Conservation (phyloP, 2,329 filamentous ascomycete genomes). For the Aspergillus puulaauensis region DNA sequence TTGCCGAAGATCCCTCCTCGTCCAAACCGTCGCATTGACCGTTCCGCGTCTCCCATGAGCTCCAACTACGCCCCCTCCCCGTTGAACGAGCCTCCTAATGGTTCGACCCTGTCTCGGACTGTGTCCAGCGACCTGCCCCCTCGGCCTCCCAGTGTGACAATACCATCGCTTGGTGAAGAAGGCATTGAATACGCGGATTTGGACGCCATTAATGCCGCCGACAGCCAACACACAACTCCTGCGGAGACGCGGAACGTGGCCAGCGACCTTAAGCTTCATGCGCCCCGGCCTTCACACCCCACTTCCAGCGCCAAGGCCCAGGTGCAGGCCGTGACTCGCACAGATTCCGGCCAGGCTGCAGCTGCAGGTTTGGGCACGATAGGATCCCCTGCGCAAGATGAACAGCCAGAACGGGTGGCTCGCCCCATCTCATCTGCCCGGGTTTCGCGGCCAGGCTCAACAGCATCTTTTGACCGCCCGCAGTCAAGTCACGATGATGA, state of each 20-base stretch:
- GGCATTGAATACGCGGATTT: slow-evolving; percentile 80
- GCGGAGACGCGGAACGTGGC: slow-evolving; percentile 76
- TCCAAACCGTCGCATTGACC: slow-evolving; percentile 66
- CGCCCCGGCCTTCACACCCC: slow-evolving; percentile 83
- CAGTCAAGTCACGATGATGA: slow-evolving; percentile 68
- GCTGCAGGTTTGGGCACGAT: slow-evolving; percentile 76
- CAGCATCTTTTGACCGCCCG: slow-evolving; percentile 52
- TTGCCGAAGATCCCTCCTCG: slow-evolving; percentile 77
- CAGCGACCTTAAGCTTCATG: slow-evolving; percentile 80
- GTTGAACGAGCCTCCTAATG: slow-evolving; percentile 67
- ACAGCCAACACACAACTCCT: slow-evolving; percentile 50
- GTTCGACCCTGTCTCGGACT: slow-evolving; percentile 31
- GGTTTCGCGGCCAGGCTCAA: slow-evolving; percentile 49
- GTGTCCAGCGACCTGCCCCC: slow-evolving; percentile 39
- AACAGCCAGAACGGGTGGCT: slow-evolving; percentile 52
- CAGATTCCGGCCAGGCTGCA: slow-evolving; percentile 83
- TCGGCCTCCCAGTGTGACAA: slow-evolving; percentile 73
- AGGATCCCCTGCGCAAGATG: slow-evolving; percentile 47
- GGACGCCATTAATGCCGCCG: slow-evolving; percentile 43
- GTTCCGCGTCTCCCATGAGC: slow-evolving; percentile 73
- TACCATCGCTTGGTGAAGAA: slow-evolving; percentile 86
- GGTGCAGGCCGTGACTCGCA: slow-evolving; percentile 81
- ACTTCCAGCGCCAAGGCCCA: slow-evolving; percentile 77
- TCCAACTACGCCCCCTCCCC: slow-evolving; percentile 83
- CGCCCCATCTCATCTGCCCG: slow-evolving; percentile 61